Base-by-base conservation (phyloP, 352 stramenopile species). In the Pythium grandisporangium region DNA sequence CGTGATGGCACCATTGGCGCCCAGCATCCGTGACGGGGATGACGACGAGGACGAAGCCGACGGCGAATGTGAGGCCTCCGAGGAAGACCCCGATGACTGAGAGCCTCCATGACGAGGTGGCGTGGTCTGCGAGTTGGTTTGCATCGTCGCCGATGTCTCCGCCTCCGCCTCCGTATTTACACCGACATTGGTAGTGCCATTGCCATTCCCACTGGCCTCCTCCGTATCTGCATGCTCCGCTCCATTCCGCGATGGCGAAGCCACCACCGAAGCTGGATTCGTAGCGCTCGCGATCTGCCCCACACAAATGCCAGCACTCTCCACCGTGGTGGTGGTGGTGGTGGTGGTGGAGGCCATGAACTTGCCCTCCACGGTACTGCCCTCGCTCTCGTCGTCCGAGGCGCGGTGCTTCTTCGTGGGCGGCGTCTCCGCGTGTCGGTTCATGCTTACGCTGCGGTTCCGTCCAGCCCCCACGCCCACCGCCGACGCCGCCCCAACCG, bases 401-500 rank as follows among this genome's bases (percentile, higher is more conserved):
- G 77, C 54, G 21, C 77, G 70, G 42, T 90, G 77, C 56, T 90
- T 90, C 58, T 90, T 90, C 44, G 54, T 66, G 6, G 77, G 77
- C 13, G 77, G 77, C 30, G 70, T 48, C 45, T 55, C 51, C 5
- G 35, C 29, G 21, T 42, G 49, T 40, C 66, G 75, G 37, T 72
- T 86, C 68, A 86, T 82, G 34, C 76, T 89, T 5, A 84, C 61
- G 27, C 73, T 86, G 10, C 76, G 70, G 37, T 84, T 65, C 7
- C 76, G 55, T 34, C n/a, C n/a, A n/a, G n/a, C n/a, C n/a, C n/a
- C n/a, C n/a, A n/a, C n/a, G n/a, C n/a, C n/a, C n/a, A n/a, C n/a
- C n/a, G n/a, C n/a, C n/a, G n/a, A n/a, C n/a, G n/a, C n/a, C n/a
- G n/a, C n/a, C n/a, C n/a, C n/a, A n/a, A n/a, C n/a, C n/a, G n/a